A percentile compares a stretch with the other conserved stretches of the same genome.
Conservation (phyloP, 2,329 filamentous ascomycete genomes). For the Talaromyces sp. region DNA sequence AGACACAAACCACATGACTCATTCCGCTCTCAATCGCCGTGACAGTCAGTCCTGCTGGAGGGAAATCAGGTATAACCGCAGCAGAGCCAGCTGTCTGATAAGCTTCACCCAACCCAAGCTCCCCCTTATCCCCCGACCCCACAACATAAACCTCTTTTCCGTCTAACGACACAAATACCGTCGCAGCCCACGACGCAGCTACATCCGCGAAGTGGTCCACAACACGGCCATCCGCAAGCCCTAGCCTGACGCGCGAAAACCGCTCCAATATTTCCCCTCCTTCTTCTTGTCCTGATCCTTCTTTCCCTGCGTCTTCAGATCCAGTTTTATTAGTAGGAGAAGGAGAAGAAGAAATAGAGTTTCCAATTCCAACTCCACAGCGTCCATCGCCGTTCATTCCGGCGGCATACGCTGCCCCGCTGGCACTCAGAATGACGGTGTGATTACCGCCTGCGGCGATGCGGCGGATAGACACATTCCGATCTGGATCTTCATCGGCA, state of each 20-base stretch:
- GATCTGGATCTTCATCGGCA: slow-evolving; percentile 26
- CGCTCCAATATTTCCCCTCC: slow-evolving; percentile 1
- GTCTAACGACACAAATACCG: slow-evolving; percentile 52
- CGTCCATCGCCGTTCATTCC: slow-evolving; percentile 55
- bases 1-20: slow-evolving; percentile 68
- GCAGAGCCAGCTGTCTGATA: not conserved
- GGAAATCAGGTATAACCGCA: slow-evolving; percentile 48
- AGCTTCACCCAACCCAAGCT: slow-evolving; percentile 60
- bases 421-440: slow-evolving; percentile 63
- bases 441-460: slow-evolving; percentile 77
- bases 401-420: slow-evolving; percentile 58
- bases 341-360: not conserved
- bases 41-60: slow-evolving; percentile 55
- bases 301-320: not conserved
- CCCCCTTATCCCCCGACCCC: slow-evolving; percentile 65
- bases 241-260: slow-evolving; percentile 25
- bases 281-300: not conserved
- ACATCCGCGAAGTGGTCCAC: slow-evolving; percentile 41
- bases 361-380: slow-evolving; percentile 25
- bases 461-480: slow-evolving; percentile 13
- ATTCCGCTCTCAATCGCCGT: slow-evolving; percentile 67
- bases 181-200: slow-evolving; percentile 75
- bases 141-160: slow-evolving; percentile 54
- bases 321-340: not conserved
- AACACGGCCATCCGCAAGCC: not conserved